A percentile compares a stretch with the other conserved stretches of the same genome.
phyloP scores from a whole-genome alignment of 169 alveolate genomes.

The Neospora caninum region DNA sequence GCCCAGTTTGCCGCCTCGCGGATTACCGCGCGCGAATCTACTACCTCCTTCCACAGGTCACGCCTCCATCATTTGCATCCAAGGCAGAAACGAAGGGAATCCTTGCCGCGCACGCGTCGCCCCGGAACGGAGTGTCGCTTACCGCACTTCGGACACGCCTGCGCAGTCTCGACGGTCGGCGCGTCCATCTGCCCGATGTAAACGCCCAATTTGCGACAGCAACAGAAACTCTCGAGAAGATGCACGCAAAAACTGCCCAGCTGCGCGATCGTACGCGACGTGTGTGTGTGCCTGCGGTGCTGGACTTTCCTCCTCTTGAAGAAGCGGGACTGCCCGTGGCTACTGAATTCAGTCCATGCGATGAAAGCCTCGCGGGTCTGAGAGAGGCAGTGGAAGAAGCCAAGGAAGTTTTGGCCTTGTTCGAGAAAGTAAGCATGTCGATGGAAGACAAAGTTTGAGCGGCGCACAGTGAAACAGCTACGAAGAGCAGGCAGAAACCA shows the following conservation, averaged over 20 bases:
- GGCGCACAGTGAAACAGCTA: background rate
- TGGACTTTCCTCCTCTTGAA: background rate
- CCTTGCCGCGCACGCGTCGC: background rate
- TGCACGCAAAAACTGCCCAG: background rate
- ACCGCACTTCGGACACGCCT: background rate
- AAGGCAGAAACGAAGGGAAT: background rate
- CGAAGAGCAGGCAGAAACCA: background rate
- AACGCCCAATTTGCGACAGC: background rate
- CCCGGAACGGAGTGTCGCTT: background rate
- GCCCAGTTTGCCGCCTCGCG: background rate
- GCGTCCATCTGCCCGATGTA: background rate
- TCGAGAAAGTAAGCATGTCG: background rate
- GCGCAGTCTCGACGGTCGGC: background rate
- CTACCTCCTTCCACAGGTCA: background rate
- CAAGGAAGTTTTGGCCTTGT: background rate
- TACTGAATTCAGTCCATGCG: background rate
- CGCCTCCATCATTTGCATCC: background rate
- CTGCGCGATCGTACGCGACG: background rate
- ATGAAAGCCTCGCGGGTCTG: background rate
- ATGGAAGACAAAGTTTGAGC: background rate
- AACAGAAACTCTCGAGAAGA: background rate
- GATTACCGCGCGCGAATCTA: background rate
- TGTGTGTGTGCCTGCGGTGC: background rate
- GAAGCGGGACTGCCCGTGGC: background rate
- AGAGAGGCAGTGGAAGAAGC: background rate